Base-by-base conservation (phyloP, 805 yeast species). In the Myxozyma mucilagina region DNA sequence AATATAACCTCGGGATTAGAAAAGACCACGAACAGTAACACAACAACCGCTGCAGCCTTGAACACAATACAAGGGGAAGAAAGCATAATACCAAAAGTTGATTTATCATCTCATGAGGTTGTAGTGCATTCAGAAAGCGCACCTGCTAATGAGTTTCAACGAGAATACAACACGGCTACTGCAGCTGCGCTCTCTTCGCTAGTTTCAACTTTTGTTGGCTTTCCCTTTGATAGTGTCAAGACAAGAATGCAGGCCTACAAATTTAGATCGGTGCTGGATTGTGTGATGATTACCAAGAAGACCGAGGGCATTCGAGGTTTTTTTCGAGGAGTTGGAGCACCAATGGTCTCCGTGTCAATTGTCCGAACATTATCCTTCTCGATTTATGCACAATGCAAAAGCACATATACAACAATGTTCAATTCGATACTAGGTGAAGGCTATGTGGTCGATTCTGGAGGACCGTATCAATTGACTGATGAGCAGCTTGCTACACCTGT, bases 141-240 rank as follows among this genome's bases (percentile, higher is more conserved):
- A 13, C 45, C 45, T 10, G 10, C 16, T 41, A 20, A 20, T 18
- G 54, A 50, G 29, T 57, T 63, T 49, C 58, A 53, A 44, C 59
- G 65, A 1, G 67, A 63, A 43, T 63, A 63, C 57, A 48, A 65
- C 55, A 56, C 68, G 49, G 70, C 87, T 9, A 73, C 85, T 1
- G 70, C 87, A 54, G 89, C 94, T 0, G 87, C 85, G 66, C 73
- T 83, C 0, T 77, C 92, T 1, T 85, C 91, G 0, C 72, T 87
- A 47, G 72, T 81, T 11, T 80, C 91, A 18, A 86, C 91, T 1
- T 76, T 83, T 2, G 80, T 85, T n/a, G 96, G 94, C 18, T 90
- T 85, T 69, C 97, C 97, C 0, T 73, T 90, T 53, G 97, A 90
- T 71, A 87, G 94, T n/a, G 78, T 90, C 61, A 90, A 90, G 72